These are phyloP conservation scores for Metschnikowia sp. DNA, from an alignment of 805 yeast species.

Conservation along the genomic window DNA sequence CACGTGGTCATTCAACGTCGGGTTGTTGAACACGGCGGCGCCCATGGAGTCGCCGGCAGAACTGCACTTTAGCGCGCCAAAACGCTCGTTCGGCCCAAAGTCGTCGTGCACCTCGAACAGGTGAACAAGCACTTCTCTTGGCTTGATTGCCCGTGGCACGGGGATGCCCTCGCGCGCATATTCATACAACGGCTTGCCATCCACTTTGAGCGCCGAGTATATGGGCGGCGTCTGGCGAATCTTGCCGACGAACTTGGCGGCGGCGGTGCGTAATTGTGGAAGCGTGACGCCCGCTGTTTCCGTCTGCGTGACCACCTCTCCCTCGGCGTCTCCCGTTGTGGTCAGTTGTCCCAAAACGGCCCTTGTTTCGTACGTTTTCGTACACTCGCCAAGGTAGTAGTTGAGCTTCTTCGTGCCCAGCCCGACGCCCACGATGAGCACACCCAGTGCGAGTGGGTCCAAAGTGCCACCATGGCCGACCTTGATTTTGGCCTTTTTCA, in stretches of 20 bases:
- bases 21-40: conserved; percentile 42
- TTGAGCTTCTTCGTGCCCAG: conserved; percentile 81
- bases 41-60: conserved; percentile 47
- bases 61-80: conserved; percentile 39
- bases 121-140: conserved; percentile 64
- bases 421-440: conserved; percentile 88
- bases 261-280: conserved; percentile 47
- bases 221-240: conserved; percentile 92
- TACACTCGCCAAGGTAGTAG: conserved; percentile 67
- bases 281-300: conserved; percentile 54
- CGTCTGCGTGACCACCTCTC: conserved; percentile 64
- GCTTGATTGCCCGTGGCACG: conserved; percentile 75
- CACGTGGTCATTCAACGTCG: conserved; percentile 62
- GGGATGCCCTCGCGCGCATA: conserved; percentile 89
- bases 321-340: conserved; percentile 92
- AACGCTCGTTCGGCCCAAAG: conserved; percentile 54
- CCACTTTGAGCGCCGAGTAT: conserved; percentile 88
- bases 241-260: conserved; percentile 71
- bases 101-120: conserved; percentile 55
- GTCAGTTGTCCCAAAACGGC: conserved; percentile 89
- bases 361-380: conserved; percentile 75
- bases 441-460: conserved; percentile 96
- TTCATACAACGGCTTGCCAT: conserved; percentile 90
- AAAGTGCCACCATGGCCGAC: conserved; percentile 98
- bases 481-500: conserved; percentile 61